Conservation (phyloP, 179 eudicot species). For the Silene noctiflora region DNA sequence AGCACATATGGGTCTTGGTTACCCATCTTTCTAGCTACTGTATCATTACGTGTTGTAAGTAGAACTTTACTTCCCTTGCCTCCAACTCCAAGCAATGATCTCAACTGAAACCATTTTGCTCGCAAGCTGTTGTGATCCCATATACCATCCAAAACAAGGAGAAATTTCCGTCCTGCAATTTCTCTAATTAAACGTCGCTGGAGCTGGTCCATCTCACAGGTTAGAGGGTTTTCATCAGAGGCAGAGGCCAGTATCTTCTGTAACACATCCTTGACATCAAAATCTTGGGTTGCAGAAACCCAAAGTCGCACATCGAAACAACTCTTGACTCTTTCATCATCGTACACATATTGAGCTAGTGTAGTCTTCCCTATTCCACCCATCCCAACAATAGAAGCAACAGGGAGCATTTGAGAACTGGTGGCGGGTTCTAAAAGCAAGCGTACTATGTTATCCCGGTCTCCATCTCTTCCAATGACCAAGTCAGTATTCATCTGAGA, state of each 20-base stretch:
- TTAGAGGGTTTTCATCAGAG: background rate
- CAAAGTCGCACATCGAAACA: conserved; percentile 11
- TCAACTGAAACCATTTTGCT: background rate
- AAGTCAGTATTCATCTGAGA: background rate
- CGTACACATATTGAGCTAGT: conserved; percentile 14
- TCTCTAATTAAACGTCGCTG: background rate
- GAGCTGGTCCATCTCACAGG: conserved; percentile 4
- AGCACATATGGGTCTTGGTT: background rate
- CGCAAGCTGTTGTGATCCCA: conserved; percentile 15
- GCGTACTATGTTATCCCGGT: background rate
- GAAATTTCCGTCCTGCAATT: conserved; percentile 1
- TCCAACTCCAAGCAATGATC: background rate
- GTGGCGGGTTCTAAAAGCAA: background rate
- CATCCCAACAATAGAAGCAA: conserved; percentile 16
- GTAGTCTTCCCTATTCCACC: conserved; percentile 21
- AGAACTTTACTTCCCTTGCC: conserved; percentile 15
- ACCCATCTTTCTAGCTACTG: conserved; percentile 1
- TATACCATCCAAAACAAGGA: conserved; percentile 18
- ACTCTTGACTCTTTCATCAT: conserved; percentile 10
- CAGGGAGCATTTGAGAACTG: background rate
- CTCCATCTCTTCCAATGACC: conserved; percentile 6
- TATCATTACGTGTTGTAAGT: conserved; percentile 16
- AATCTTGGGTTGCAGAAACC: conserved; percentile 9
- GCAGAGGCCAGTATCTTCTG: conserved; percentile 10
- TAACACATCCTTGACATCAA: conserved; percentile 5